These are phyloP conservation scores for Sphaerobolus stellatus DNA, from an alignment of 1,284 basidiomycete species.

Conservation along the genomic window DNA sequence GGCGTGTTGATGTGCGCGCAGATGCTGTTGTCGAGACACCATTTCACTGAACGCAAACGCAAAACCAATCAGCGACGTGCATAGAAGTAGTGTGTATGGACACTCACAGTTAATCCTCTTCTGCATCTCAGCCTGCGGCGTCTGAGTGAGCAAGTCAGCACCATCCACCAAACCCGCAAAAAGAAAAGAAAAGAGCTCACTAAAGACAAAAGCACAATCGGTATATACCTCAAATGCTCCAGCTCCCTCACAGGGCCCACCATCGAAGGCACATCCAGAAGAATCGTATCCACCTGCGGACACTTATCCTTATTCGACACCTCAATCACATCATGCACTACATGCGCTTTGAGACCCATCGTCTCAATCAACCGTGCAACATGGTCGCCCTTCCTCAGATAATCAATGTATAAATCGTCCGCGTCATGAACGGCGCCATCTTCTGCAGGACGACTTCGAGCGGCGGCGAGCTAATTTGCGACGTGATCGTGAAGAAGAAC, in stretches of 20 bases:
- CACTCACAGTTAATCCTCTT: slow-evolving; percentile 75
- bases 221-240: slow-evolving; percentile 95
- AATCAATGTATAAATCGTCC: slow-evolving; percentile 92
- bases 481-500: slow-evolving; percentile 96
- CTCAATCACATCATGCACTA: slow-evolving; percentile 75
- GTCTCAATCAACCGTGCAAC: slow-evolving; percentile 80
- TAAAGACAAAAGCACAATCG: slow-evolving; percentile 91
- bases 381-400: slow-evolving; percentile 72
- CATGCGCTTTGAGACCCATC: slow-evolving; percentile 79
- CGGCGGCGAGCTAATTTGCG: slow-evolving; percentile 75
- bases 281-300: slow-evolving; percentile 93
- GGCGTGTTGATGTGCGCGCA: slow-evolving; percentile 91
- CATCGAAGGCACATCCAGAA: slow-evolving; percentile 84
- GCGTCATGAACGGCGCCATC: slow-evolving; percentile 75
- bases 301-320: slow-evolving; percentile 80
- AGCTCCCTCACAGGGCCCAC: slow-evolving; percentile 87
- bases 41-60: slow-evolving; percentile 62
- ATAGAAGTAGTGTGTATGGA: slow-evolving; percentile 41
- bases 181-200: slow-evolving; percentile 33
- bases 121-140: slow-evolving; percentile 40
- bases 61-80: background rate
- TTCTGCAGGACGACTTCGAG: slow-evolving; percentile 72
- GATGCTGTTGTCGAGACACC: slow-evolving; percentile 90
- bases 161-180: background rate
- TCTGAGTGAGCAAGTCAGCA: slow-evolving; percentile 12